A percentile compares a stretch with the other conserved stretches of the same genome.
phyloP scores from a whole-genome alignment of 305 asterid genomes.

The Fraxinus sp. region DNA sequence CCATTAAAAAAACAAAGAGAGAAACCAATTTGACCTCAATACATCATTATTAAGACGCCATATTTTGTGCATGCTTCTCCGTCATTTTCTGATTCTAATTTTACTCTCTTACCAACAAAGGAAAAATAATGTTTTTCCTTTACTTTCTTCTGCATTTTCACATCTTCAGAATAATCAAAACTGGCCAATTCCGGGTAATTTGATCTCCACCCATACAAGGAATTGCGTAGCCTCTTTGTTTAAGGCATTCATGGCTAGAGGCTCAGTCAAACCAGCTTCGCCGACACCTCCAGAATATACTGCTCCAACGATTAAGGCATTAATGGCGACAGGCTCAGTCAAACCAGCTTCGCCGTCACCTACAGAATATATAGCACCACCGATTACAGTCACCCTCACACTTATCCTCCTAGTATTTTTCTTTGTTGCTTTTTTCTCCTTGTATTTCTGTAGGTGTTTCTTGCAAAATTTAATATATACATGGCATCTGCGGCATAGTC shows the following conservation, averaged over 20 bases:
- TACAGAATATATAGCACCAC: slow-evolving; percentile 41
- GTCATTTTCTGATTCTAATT: slow-evolving; percentile 31
- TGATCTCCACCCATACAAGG: slow-evolving; percentile 27
- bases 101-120: slow-evolving; percentile 10
- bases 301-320: slow-evolving; percentile 17
- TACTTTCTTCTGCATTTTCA: slow-evolving; percentile 21
- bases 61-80: slow-evolving; percentile 20
- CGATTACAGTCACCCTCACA: slow-evolving; percentile 58
- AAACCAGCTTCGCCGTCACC: slow-evolving; percentile 33
- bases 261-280: too few species aligned
- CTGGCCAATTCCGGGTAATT: slow-evolving; percentile 27
- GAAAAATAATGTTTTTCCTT: slow-evolving; percentile 13
- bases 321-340: slow-evolving; percentile 44
- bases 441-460: slow-evolving; percentile 69
- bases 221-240: background rate
- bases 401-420: slow-evolving; percentile 55
- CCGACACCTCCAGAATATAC: too few species aligned
- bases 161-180: slow-evolving; percentile 16
- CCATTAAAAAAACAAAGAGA: slow-evolving; percentile 18
- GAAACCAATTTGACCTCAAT: slow-evolving; percentile 23
- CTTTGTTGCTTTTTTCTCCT: slow-evolving; percentile 59
- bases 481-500: slow-evolving; percentile 46
- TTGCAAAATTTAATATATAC: slow-evolving; percentile 50
- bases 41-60: slow-evolving; percentile 21
- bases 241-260: slow-evolving; percentile 13